A percentile compares a stretch with the other conserved stretches of the same genome.
Evolutionary conservation across 73 alveolate species (phyloP).

Genomic region (Paramecium caudatum): DNA sequence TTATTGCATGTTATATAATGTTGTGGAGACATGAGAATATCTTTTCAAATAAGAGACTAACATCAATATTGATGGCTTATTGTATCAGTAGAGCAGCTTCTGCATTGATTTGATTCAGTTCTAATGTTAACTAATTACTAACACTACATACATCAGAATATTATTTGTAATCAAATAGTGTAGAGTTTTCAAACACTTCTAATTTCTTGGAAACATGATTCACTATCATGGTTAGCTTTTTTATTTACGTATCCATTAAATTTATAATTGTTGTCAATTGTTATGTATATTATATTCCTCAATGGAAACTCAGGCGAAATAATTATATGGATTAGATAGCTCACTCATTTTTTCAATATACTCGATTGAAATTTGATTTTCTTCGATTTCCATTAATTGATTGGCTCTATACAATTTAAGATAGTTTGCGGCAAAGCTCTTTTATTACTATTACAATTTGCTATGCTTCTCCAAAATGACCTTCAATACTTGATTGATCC

Average conservation of each 20-base stretch:
- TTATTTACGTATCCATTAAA: constrained; percentile 31
- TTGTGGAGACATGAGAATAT: neutral
- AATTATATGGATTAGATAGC: constrained; percentile 65
- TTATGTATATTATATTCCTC: neutral
- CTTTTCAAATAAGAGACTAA: constrained; percentile 7
- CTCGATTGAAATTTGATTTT: neutral
- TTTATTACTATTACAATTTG: neutral
- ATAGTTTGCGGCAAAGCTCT: constrained; percentile 58
- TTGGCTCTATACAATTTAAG: constrained; percentile 42
- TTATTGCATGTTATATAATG: too few relatives aligned
- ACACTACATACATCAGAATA: constrained; percentile 20
- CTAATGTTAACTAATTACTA: neutral
- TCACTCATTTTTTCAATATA: constrained; percentile 59
- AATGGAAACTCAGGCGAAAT: constrained; percentile 49
- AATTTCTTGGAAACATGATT: neutral
- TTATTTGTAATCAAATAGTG: constrained; percentile 9
- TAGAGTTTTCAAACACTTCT: neutral
- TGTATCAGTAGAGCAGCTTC: constrained; percentile 22
- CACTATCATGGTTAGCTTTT: constrained; percentile 13
- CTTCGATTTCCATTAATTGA: constrained; percentile 20
- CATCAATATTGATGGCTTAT: constrained; percentile 43
- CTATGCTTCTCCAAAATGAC: neutral
- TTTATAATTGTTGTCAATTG: neutral
- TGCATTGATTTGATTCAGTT: constrained; percentile 18
- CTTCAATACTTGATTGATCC: constrained; percentile 24